Evolutionary conservation across 2,329 filamentous ascomycete species (phyloP).

Genomic region (Helminthosporium solani): DNA sequence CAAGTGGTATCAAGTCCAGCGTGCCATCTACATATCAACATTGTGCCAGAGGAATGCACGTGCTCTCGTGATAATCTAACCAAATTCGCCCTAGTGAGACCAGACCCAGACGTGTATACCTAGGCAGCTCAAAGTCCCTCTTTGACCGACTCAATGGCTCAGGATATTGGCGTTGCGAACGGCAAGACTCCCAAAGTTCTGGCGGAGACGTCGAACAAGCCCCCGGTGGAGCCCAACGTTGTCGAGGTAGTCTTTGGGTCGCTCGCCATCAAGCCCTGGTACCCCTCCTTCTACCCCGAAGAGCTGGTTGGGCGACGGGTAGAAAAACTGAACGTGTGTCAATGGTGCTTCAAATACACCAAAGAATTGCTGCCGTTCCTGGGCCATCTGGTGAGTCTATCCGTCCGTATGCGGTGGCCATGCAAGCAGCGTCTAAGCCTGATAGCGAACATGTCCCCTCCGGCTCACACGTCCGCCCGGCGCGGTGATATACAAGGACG

Average conservation of each 20-base stretch:
- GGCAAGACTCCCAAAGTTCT: slow-evolving; percentile 14
- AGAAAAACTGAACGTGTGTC: slow-evolving; percentile 76
- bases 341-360: slow-evolving; percentile 94
- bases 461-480: slow-evolving; percentile 60
- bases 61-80: neutral
- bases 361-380: slow-evolving; percentile 51
- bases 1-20: too few relatives aligned
- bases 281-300: slow-evolving; percentile 84
- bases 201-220: slow-evolving; percentile 17
- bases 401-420: neutral
- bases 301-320: slow-evolving; percentile 51
- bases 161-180: slow-evolving; percentile 21
- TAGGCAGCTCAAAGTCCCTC: neutral
- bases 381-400: slow-evolving; percentile 41
- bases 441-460: slow-evolving; percentile 47
- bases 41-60: too few relatives aligned
- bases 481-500: slow-evolving; percentile 72
- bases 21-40: too few relatives aligned
- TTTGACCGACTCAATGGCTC: slow-evolving; percentile 20
- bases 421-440: slow-evolving; percentile 5
- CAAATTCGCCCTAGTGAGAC: too few relatives aligned
- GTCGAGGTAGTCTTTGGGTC: slow-evolving; percentile 84
- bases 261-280: slow-evolving; percentile 85
- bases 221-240: slow-evolving; percentile 68
- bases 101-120: too few relatives aligned